Conservation (phyloP, 371 early-diverging fungal genomes). For the Haplosporangium sp. region DNA sequence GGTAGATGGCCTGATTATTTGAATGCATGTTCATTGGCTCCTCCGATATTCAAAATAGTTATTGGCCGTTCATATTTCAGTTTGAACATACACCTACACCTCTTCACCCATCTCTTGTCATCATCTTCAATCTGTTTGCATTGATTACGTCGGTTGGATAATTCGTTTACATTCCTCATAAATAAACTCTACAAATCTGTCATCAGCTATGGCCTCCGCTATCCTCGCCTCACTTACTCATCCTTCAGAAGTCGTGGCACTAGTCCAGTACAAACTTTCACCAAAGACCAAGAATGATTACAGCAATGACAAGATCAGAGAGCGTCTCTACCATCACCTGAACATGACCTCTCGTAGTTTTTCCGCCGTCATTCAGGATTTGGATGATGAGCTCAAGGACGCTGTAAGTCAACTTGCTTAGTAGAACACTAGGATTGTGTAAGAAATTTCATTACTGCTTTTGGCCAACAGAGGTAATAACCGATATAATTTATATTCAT, state of each 20-base stretch:
- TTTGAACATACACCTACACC: neutral
- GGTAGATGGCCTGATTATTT: conserved; percentile 31
- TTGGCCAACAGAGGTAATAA: no score
- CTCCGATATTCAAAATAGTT: neutral
- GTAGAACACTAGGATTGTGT: neutral
- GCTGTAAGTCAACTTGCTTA: conserved; percentile 62
- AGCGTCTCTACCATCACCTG: conserved; percentile 90
- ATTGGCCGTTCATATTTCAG: no score
- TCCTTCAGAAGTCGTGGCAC: conserved; percentile 89
- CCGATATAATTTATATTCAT: neutral
- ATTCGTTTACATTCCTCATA: neutral
- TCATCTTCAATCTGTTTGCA: neutral
- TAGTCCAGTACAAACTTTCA: conserved; percentile 81
- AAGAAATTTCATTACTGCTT: no score
- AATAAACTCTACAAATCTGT: neutral
- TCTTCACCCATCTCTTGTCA: neutral
- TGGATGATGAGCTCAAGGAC: conserved; percentile 89
- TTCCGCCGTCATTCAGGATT: conserved; percentile 93
- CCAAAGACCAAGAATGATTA: conserved; percentile 65
- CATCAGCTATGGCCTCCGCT: conserved; percentile 43
- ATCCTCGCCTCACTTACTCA: conserved; percentile 77
- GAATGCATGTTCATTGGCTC: conserved; percentile 20
- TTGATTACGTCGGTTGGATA: neutral
- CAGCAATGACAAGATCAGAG: conserved; percentile 68
- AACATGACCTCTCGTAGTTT: conserved; percentile 96